Percentiles rank a stretch among this genome's conserved stretches.
phyloP scores from a whole-genome alignment of 768 basidiomycete genomes.

The Cystobasidium onofrii region DNA sequence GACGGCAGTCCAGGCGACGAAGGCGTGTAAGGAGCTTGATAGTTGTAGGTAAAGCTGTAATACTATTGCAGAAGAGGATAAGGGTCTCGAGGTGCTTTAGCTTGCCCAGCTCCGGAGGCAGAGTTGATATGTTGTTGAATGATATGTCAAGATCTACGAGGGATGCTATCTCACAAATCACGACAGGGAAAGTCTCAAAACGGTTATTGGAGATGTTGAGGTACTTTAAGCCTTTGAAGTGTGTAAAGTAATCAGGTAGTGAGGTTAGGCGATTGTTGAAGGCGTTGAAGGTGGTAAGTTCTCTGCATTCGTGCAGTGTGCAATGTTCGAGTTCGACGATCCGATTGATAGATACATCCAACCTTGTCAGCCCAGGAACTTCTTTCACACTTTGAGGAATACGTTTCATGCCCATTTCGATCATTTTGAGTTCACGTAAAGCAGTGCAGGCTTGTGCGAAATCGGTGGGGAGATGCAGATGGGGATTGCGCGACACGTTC shows the following conservation, averaged over 20 bases:
- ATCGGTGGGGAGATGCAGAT: slow-evolving; percentile 91
- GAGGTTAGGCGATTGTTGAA: slow-evolving; percentile 87
- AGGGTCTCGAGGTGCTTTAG: slow-evolving; percentile 63
- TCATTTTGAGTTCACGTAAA: slow-evolving; percentile 74
- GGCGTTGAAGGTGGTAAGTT: slow-evolving; percentile 60
- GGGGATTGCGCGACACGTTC: slow-evolving; percentile 84
- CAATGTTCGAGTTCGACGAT: slow-evolving; percentile 82
- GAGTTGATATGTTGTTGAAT: slow-evolving; percentile 75
- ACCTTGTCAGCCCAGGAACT: slow-evolving; percentile 61
- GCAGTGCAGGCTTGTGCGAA: slow-evolving; percentile 81
- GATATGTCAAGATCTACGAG: slow-evolving; percentile 84
- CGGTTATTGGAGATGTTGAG: slow-evolving; percentile 96
- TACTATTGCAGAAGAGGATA: slow-evolving; percentile 74
- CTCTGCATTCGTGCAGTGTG: slow-evolving; percentile 64
- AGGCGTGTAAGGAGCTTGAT: slow-evolving; percentile 57
- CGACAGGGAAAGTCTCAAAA: slow-evolving; percentile 64
- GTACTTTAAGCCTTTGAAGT: slow-evolving; percentile 60
- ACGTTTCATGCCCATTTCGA: slow-evolving; percentile 88
- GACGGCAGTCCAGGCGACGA: slow-evolving; percentile 66
- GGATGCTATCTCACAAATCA: slow-evolving; percentile 63
- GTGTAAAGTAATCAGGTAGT: slow-evolving; percentile 75
- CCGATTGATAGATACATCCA: slow-evolving; percentile 86
- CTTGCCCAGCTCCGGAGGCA: slow-evolving; percentile 70
- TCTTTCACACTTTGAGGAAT: slow-evolving; percentile 76
- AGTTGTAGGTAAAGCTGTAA: slow-evolving; percentile 62